A percentile compares a stretch with the other conserved stretches of the same genome.
Evolutionary conservation across 768 basidiomycete species (phyloP).

Genomic region (Tulasnella sp.): DNA sequence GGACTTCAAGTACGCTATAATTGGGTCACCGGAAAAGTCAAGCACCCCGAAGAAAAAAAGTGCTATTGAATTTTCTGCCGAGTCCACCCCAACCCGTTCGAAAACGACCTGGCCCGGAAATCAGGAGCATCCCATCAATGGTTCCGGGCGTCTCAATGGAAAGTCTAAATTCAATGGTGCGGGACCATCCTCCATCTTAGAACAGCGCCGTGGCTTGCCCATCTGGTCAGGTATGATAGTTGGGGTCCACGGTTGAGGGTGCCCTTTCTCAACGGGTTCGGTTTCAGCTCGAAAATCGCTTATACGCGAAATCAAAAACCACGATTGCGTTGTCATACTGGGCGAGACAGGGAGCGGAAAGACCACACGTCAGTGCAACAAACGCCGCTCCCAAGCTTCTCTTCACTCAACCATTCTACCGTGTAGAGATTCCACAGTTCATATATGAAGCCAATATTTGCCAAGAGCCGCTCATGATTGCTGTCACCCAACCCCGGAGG

Average conservation of each 20-base stretch:
- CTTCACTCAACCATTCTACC: slow-evolving; percentile 4
- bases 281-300: slow-evolving; percentile 67
- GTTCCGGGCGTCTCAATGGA: neutral
- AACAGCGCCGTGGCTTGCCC: slow-evolving; percentile 46
- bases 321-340: slow-evolving; percentile 83
- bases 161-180: neutral
- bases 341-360: slow-evolving; percentile 99
- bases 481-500: slow-evolving; percentile 89
- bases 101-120: neutral
- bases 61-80: neutral
- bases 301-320: slow-evolving; percentile 63
- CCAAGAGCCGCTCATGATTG: slow-evolving; percentile 68
- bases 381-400: neutral
- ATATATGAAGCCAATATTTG: slow-evolving; percentile 74
- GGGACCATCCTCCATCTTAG: neutral
- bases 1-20: neutral
- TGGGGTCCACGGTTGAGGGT: neutral
- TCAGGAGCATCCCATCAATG: neutral
- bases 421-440: slow-evolving; percentile 90
- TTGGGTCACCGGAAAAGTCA: slow-evolving; percentile 8
- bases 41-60: neutral
- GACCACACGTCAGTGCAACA: slow-evolving; percentile 77
- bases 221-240: slow-evolving; percentile 66
- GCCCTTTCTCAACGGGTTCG: slow-evolving; percentile 2
- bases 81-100: neutral